Evolutionary conservation across 768 basidiomycete species (phyloP).

Genomic region (Termitomyces eurrhizus): DNA sequence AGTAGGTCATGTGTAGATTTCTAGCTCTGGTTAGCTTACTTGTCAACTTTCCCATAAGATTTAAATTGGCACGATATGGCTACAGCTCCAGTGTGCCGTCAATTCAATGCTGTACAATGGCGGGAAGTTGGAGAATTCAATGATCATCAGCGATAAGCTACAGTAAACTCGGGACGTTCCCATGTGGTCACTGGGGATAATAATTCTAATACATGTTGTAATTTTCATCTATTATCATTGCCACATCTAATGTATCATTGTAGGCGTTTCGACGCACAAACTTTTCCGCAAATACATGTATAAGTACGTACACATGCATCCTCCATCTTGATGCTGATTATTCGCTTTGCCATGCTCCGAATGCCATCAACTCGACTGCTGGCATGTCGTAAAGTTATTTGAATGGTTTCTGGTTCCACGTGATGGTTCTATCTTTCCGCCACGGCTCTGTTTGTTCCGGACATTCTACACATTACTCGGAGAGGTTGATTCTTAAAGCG

Average conservation of each 20-base stretch:
- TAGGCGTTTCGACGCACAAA: not conserved
- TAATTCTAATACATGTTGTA: not conserved
- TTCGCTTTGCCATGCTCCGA: not conserved
- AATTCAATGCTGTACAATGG: not conserved
- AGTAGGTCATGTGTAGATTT: not conserved
- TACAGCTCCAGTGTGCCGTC: not conserved
- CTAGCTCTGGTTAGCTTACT: not conserved
- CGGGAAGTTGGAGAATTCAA: not conserved
- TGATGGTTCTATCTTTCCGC: not conserved
- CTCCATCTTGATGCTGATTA: not conserved
- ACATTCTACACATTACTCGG: not conserved
- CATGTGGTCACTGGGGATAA: not conserved
- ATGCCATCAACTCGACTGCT: not conserved
- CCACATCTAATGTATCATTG: not conserved
- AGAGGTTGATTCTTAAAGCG: not conserved
- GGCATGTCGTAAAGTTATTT: not conserved
- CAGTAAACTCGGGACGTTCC: not conserved
- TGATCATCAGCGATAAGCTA: not conserved
- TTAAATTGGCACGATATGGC: not conserved
- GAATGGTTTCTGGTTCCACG: not conserved
- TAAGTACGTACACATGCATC: not conserved
- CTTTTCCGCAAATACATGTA: not conserved
- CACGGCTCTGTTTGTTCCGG: slow-evolving; percentile 2
- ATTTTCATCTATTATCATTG: not conserved
- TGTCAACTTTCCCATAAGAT: too few species aligned